These are phyloP conservation scores for Phytophthora crassamura DNA, from an alignment of 352 stramenopile species.

Conservation along the genomic window DNA sequence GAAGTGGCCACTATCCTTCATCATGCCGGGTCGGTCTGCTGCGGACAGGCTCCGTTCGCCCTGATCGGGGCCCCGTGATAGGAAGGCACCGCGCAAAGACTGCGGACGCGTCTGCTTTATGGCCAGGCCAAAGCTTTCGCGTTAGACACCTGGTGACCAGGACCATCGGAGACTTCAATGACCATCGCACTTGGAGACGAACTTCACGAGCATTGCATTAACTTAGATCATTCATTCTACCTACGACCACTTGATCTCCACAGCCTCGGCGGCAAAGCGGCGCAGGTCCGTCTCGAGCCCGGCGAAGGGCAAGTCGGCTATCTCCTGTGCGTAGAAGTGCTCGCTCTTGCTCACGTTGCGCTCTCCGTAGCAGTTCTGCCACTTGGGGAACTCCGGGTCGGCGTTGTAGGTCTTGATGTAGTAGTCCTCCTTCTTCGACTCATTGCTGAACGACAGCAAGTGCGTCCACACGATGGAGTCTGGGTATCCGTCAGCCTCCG, in stretches of 20 bases:
- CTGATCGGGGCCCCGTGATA: conserved; percentile 26
- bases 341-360: conserved; percentile 36
- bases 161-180: too few species aligned
- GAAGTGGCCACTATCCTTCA: conserved; percentile 8
- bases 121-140: too few species aligned
- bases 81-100: conserved; percentile 23
- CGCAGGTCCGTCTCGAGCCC: conserved; percentile 33
- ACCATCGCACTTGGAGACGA: too few species aligned
- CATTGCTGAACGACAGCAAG: conserved; percentile 64
- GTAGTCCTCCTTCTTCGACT: conserved; percentile 47
- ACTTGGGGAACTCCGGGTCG: conserved; percentile 47
- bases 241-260: conserved; percentile 30
- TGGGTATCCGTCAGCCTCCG: conserved; percentile 41
- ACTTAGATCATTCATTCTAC: conserved; percentile 16
- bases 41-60: background rate
- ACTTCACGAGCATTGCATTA: background rate
- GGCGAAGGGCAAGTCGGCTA: conserved; percentile 28
- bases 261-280: conserved; percentile 33
- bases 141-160: too few species aligned
- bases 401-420: conserved; percentile 62
- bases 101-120: background rate
- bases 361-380: conserved; percentile 71
- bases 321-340: conserved; percentile 33
- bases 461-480: conserved; percentile 76
- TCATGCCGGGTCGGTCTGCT: background rate